phyloP scores from a whole-genome alignment of 768 basidiomycete species.

The Mycena vulgaris region DNA sequence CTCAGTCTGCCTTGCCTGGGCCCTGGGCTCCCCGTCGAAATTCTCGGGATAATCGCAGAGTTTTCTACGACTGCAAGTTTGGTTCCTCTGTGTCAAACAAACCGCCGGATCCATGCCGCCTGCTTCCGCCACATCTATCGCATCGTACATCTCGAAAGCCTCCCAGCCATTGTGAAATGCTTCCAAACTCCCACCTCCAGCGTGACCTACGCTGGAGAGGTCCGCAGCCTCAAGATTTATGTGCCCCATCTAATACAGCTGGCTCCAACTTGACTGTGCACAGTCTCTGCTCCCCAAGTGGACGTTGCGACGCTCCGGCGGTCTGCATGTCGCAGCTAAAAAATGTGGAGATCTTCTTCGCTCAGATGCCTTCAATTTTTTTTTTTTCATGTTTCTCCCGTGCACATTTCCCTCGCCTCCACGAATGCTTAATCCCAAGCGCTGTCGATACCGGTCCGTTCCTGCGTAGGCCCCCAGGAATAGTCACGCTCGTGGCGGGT shows the following conservation, averaged over 20 bases:
- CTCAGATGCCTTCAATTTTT: background rate
- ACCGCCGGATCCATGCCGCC: too few species aligned
- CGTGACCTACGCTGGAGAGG: background rate
- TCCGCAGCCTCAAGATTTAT: background rate
- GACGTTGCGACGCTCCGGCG: background rate
- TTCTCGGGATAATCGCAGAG: too few species aligned
- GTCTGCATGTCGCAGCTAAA: background rate
- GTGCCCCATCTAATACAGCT: too few species aligned
- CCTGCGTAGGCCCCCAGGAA: background rate
- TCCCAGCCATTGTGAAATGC: too few species aligned
- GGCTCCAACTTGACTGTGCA: background rate
- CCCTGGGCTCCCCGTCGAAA: too few species aligned
- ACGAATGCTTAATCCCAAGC: background rate
- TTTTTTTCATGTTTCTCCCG: background rate
- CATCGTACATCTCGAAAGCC: too few species aligned
- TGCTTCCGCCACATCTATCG: too few species aligned
- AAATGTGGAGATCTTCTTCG: background rate
- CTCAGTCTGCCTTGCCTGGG: too few species aligned
- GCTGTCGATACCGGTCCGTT: too few species aligned
- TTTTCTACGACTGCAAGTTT: background rate
- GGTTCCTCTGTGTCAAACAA: background rate
- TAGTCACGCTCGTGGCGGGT: slow-evolving; percentile 2
- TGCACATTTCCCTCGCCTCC: background rate
- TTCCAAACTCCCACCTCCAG: background rate
- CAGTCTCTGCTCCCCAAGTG: background rate